A percentile compares a stretch with the other conserved stretches of the same genome.
These are phyloP conservation scores for Epichloe gansuensis DNA, from an alignment of 2,329 filamentous ascomycete species.

Conservation along the genomic window DNA sequence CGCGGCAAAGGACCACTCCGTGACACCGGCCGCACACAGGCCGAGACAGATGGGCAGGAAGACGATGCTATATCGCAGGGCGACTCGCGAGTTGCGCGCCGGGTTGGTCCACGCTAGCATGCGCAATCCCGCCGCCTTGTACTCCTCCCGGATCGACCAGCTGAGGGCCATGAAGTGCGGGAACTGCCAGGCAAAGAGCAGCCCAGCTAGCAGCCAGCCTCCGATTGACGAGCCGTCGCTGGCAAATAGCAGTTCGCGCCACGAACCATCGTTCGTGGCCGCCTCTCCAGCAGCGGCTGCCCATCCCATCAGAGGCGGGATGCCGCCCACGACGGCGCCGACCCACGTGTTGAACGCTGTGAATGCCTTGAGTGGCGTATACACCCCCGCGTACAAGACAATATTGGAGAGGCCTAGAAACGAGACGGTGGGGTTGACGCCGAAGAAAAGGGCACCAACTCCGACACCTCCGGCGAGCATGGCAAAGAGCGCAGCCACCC, in stretches of 20 bases:
- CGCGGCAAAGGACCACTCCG: conserved; percentile 71
- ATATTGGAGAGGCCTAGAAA: conserved; percentile 79
- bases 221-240: conserved; percentile 50
- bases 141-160: conserved; percentile 81
- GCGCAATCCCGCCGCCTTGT: conserved; percentile 54
- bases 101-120: conserved; percentile 85
- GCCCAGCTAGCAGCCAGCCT: conserved; percentile 74
- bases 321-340: conserved; percentile 81
- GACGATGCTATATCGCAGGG: conserved; percentile 69
- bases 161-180: conserved; percentile 94
- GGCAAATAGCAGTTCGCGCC: conserved; percentile 64
- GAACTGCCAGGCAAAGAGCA: conserved; percentile 95
- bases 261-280: conserved; percentile 61
- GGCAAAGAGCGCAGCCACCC: conserved; percentile 67
- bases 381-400: conserved; percentile 75
- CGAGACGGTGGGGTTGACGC: conserved; percentile 88
- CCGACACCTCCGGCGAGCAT: conserved; percentile 57
- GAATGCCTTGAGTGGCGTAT: conserved; percentile 84
- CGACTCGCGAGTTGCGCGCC: conserved; percentile 71
- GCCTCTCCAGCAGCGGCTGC: conserved; percentile 84
- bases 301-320: conserved; percentile 97
- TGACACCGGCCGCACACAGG: conserved; percentile 67
- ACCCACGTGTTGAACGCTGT: conserved; percentile 89
- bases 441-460: conserved; percentile 63
- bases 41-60: conserved; percentile 80